These are phyloP conservation scores for Nicotiana benthamiana DNA, from an alignment of 257 asterid species.

Conservation along the genomic window DNA sequence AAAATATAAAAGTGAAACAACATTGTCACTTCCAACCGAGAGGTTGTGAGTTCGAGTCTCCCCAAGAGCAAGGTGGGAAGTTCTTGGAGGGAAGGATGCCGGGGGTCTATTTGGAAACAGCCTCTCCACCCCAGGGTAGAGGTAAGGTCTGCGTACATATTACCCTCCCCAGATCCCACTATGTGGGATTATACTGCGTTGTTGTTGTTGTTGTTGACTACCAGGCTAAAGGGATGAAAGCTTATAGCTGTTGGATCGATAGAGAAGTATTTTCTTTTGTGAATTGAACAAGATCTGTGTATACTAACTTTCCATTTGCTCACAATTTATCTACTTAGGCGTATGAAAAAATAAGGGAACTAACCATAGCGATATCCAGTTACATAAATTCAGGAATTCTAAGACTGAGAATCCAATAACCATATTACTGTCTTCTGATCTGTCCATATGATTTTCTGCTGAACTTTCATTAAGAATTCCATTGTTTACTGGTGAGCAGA, in stretches of 20 bases:
- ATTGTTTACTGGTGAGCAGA: slow-evolving; percentile 27
- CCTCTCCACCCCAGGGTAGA: too few relatives aligned
- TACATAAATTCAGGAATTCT: not conserved
- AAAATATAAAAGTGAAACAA: not conserved
- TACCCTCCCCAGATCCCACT: too few relatives aligned
- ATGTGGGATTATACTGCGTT: too few relatives aligned
- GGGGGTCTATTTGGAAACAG: too few relatives aligned
- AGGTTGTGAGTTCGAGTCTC: too few relatives aligned
- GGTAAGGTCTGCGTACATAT: too few relatives aligned
- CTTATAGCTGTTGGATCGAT: not conserved
- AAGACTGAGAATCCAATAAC: not conserved
- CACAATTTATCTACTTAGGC: not conserved
- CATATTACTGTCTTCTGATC: not conserved
- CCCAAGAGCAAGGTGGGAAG: too few relatives aligned
- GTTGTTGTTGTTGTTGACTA: too few relatives aligned
- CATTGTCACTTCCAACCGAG: too few relatives aligned
- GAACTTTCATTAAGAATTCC: not conserved
- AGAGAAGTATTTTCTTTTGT: not conserved
- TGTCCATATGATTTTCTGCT: not conserved
- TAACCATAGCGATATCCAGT: not conserved
- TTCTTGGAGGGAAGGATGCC: too few relatives aligned
- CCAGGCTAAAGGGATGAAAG: not conserved
- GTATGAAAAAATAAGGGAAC: not conserved
- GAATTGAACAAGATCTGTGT: not conserved
- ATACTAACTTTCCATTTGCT: not conserved